Evolutionary conservation across 1,139 yeast genomes (phyloP).

Genomic region (Casaregolazyma suthepensis): DNA sequence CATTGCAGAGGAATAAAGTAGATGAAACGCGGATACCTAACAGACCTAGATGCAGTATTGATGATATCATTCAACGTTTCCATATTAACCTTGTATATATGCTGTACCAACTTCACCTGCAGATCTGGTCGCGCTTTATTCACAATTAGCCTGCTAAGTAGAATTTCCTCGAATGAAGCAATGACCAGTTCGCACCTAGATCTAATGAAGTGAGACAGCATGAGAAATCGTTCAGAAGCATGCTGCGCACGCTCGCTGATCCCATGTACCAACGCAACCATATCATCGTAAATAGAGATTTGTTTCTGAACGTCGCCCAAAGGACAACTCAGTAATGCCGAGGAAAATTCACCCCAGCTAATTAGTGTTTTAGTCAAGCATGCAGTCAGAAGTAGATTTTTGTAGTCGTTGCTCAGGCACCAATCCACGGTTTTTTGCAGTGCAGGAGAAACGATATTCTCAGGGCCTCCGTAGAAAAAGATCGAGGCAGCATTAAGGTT

Average conservation of each 20-base stretch:
- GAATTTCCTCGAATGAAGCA: slow-evolving; percentile 7
- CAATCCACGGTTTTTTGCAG: not conserved
- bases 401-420: not conserved
- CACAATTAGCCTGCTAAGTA: slow-evolving; percentile 7
- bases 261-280: not conserved
- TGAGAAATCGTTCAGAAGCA: not conserved
- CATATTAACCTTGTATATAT: not conserved
- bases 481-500: not conserved
- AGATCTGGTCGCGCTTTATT: slow-evolving; percentile 5
- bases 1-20: slow-evolving; percentile 54
- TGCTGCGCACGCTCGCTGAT: not conserved
- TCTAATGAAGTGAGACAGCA: slow-evolving; percentile 23
- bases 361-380: not conserved
- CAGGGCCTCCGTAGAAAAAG: not conserved
- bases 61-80: not conserved
- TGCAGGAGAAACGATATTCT: not conserved
- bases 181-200: slow-evolving; percentile 35
- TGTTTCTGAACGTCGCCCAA: not conserved
- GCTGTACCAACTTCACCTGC: slow-evolving; percentile 2
- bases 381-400: not conserved
- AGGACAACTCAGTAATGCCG: not conserved
- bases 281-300: not conserved
- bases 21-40: slow-evolving; percentile 47
- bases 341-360: not conserved
- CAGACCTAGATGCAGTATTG: slow-evolving; percentile 37